A percentile compares a stretch with the other conserved stretches of the same genome.
These are phyloP conservation scores for Colletotrichum phormii DNA, from an alignment of 2,329 filamentous ascomycete genomes.

Conservation along the genomic window DNA sequence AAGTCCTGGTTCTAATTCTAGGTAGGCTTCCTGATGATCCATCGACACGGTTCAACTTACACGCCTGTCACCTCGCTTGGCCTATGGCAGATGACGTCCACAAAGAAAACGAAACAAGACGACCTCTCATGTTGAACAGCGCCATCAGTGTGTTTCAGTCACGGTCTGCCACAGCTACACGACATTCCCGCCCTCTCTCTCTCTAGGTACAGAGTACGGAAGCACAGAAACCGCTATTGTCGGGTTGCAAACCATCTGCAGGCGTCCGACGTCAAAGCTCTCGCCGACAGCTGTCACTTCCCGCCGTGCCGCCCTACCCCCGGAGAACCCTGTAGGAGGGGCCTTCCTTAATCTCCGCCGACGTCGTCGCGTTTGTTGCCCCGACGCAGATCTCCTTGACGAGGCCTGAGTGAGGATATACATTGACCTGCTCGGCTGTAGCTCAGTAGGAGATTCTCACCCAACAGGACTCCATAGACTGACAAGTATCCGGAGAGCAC, in stretches of 20 bases:
- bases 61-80: conserved; percentile 5
- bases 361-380: background rate
- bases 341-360: conserved; percentile 24
- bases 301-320: background rate
- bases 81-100: background rate
- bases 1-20: background rate
- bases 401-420: background rate
- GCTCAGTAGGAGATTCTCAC: background rate
- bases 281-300: conserved; percentile 27
- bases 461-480: background rate
- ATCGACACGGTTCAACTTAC: background rate
- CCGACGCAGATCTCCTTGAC: background rate
- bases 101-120: conserved; percentile 4
- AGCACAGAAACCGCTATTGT: background rate
- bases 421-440: background rate
- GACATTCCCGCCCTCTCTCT: conserved; percentile 5
- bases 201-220: background rate
- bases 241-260: conserved; percentile 11
- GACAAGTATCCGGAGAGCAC: background rate
- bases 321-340: conserved; percentile 25
- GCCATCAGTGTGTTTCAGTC: conserved; percentile 22
- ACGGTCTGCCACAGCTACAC: conserved; percentile 9
- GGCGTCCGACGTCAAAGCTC: conserved; percentile 29
- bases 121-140: conserved; percentile 10
- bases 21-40: background rate